Evolutionary conservation across 306 rosid species (phyloP).

Genomic region (Phaseolus lunatus): DNA sequence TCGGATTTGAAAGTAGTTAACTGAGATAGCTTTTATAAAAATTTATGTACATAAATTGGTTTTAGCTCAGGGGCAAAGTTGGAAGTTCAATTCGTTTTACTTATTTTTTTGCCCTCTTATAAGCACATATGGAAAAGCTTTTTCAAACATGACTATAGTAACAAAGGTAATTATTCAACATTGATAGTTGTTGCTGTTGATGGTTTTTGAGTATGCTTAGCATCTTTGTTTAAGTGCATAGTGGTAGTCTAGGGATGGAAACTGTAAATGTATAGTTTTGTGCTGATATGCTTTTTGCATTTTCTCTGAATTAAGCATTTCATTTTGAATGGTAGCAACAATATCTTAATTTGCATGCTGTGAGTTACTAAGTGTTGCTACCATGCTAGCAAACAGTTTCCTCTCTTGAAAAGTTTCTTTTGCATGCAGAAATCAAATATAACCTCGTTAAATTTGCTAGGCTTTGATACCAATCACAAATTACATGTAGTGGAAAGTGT

Average conservation of each 20-base stretch:
- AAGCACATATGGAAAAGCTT: background rate
- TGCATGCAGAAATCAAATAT: background rate
- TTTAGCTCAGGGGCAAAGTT: background rate
- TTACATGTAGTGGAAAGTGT: slow-evolving; percentile 8
- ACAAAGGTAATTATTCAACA: background rate
- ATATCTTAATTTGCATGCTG: slow-evolving; percentile 1
- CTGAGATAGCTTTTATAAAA: background rate
- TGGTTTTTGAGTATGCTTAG: background rate
- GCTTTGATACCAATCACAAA: background rate
- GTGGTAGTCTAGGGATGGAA: background rate
- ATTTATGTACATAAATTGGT: background rate
- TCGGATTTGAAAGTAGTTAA: background rate
- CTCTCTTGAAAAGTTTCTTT: background rate
- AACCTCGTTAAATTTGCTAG: slow-evolving; percentile 15
- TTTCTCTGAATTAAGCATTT: background rate
- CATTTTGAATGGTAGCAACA: slow-evolving; percentile 10
- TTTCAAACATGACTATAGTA: too few species aligned
- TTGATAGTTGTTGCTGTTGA: background rate
- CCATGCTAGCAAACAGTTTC: slow-evolving; percentile 5
- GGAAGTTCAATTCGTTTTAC: background rate
- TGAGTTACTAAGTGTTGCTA: slow-evolving; percentile 8
- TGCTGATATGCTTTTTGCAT: background rate
- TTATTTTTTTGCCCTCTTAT: background rate
- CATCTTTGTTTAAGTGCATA: slow-evolving; percentile 1
- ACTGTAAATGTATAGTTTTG: background rate